phyloP scores from a whole-genome alignment of 2,329 filamentous ascomycete genomes.

The Lachnellula willkommii region DNA sequence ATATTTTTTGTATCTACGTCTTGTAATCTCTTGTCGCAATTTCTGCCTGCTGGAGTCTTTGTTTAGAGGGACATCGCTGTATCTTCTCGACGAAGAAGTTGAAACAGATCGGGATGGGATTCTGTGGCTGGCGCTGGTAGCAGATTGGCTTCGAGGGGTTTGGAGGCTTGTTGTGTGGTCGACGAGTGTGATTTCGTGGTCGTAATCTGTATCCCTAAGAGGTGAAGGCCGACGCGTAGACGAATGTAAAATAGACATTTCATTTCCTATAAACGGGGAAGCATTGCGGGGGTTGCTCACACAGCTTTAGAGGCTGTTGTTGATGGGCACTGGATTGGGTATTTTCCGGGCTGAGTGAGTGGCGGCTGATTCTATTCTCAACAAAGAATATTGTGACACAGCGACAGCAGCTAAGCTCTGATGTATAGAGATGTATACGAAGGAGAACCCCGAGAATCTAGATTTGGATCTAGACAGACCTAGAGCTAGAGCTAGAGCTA shows the following conservation, averaged over 20 bases:
- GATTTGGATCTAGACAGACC: too few species aligned
- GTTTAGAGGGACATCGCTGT: constrained; percentile 21
- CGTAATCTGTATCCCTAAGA: constrained; percentile 57
- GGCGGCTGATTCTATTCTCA: too few species aligned
- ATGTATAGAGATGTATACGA: too few species aligned
- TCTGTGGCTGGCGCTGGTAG: constrained; percentile 11
- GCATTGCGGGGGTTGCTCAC: constrained; percentile 11
- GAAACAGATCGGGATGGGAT: constrained; percentile 12
- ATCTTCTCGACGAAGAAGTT: constrained; percentile 21
- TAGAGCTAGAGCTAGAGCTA: too few species aligned
- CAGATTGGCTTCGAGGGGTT: constrained; percentile 1
- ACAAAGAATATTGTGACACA: too few species aligned
- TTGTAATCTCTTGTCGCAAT: constrained; percentile 24
- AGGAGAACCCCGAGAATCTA: too few species aligned
- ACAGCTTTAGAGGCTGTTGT: constrained; percentile 6
- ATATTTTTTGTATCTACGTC: constrained; percentile 29
- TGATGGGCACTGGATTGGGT: not conserved
- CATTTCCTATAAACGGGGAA: constrained; percentile 8
- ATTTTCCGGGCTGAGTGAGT: too few species aligned
- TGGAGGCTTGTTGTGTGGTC: constrained; percentile 37
- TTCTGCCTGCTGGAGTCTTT: constrained; percentile 18
- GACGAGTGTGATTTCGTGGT: constrained; percentile 66
- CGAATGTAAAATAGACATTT: constrained; percentile 27
- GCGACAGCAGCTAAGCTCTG: too few species aligned
- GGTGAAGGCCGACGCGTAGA: constrained; percentile 45